These are phyloP conservation scores for Russula sp. DNA, from an alignment of 768 basidiomycete species.

Conservation along the genomic window DNA sequence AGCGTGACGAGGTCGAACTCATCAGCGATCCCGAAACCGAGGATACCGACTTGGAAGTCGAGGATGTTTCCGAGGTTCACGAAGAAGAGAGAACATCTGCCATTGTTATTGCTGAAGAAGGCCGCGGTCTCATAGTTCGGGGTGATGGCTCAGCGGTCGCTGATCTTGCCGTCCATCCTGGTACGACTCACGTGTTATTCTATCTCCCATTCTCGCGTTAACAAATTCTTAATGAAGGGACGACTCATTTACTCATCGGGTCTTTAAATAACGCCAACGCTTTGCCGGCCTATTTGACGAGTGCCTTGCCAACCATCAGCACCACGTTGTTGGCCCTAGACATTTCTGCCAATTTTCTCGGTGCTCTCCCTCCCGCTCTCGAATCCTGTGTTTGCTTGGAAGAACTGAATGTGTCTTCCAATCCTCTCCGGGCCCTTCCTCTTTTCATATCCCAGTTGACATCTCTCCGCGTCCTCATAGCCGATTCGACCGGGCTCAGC, in stretches of 20 bases:
- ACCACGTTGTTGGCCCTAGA: conserved; percentile 86
- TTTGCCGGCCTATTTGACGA: conserved; percentile 71
- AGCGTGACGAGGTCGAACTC: conserved; percentile 61
- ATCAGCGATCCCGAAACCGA: conserved; percentile 55
- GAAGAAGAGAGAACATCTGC: conserved; percentile 75
- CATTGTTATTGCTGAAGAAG: conserved; percentile 77
- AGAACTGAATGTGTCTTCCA: conserved; percentile 90
- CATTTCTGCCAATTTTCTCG: conserved; percentile 84
- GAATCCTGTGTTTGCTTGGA: conserved; percentile 79
- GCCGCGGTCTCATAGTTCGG: conserved; percentile 77
- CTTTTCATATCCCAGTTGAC: conserved; percentile 74
- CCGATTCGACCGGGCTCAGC: conserved; percentile 83
- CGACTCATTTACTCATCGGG: conserved; percentile 92
- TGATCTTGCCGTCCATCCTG: conserved; percentile 66
- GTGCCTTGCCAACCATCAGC: conserved; percentile 66
- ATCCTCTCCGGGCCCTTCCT: conserved; percentile 90
- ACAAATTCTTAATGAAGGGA: conserved; percentile 49
- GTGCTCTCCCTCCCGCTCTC: conserved; percentile 78
- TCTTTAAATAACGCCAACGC: conserved; percentile 73
- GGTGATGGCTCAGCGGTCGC: conserved; percentile 59
- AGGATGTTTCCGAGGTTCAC: conserved; percentile 41
- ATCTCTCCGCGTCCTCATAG: conserved; percentile 82
- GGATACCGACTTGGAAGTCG: conserved; percentile 47
- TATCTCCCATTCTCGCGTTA: background rate
- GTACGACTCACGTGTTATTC: conserved; percentile 44